These are phyloP conservation scores for Russula virescens DNA, from an alignment of 768 basidiomycete genomes.

Conservation along the genomic window DNA sequence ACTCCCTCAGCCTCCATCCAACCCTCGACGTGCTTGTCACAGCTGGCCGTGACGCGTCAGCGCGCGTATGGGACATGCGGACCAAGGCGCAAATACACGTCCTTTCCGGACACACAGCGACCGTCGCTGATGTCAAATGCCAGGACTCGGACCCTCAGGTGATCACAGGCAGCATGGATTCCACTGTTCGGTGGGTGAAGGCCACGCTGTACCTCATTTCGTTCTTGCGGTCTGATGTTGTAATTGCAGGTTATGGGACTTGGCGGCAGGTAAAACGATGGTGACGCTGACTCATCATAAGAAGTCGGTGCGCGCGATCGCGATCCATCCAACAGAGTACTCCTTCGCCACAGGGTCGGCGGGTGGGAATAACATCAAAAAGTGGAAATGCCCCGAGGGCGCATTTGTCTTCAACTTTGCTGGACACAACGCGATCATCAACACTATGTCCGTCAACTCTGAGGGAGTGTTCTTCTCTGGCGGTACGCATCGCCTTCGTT, in stretches of 20 bases:
- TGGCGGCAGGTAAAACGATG: constrained; percentile 96
- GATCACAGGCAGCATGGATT: constrained; percentile 98
- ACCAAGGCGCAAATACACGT: constrained; percentile 95
- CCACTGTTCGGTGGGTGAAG: constrained; percentile 71
- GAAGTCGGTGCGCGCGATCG: constrained; percentile 90
- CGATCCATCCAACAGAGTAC: constrained; percentile 95
- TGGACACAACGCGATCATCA: constrained; percentile 97
- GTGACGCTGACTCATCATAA: constrained; percentile 98
- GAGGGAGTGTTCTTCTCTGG: constrained; percentile 98
- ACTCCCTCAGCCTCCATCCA: constrained; percentile 86
- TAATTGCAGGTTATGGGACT: constrained; percentile 77
- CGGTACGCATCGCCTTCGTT: constrained; percentile 44
- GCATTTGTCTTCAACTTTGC: constrained; percentile 93
- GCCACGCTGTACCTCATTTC: neutral
- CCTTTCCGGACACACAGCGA: constrained; percentile 88
- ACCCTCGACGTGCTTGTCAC: constrained; percentile 95
- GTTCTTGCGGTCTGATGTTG: constrained; percentile 4
- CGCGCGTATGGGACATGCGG: constrained; percentile 99
- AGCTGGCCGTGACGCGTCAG: constrained; percentile 91
- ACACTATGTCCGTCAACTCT: constrained; percentile 86
- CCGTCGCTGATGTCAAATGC: constrained; percentile 92
- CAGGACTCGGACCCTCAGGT: constrained; percentile 98
- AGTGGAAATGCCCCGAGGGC: constrained; percentile 98
- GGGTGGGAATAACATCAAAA: constrained; percentile 99
- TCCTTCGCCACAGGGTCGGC: constrained; percentile 93